phyloP scores from a whole-genome alignment of 768 basidiomycete genomes.

The Calvatia gigantea region DNA sequence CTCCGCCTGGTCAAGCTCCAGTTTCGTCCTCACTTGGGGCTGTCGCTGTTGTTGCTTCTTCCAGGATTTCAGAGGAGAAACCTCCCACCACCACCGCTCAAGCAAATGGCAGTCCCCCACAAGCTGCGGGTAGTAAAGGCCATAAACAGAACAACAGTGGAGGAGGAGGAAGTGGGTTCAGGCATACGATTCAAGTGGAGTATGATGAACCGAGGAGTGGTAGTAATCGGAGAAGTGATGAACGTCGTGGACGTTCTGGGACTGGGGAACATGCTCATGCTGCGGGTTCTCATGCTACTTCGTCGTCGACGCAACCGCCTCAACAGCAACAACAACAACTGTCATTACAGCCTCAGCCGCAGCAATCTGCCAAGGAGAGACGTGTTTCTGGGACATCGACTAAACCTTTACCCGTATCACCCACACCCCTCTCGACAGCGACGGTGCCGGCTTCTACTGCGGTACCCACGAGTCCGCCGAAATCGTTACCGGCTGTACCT shows the following conservation, averaged over 20 bases:
- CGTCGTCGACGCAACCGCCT: conserved; percentile 11
- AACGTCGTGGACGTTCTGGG: conserved; percentile 13
- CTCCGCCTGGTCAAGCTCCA: conserved; percentile 22
- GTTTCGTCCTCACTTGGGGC: neutral
- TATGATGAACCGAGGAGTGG: conserved; percentile 62
- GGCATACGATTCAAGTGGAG: conserved; percentile 97
- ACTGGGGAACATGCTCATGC: conserved; percentile 26
- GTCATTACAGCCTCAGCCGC: conserved; percentile 2
- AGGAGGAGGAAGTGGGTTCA: conserved; percentile 37
- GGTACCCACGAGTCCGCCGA: conserved; percentile 12
- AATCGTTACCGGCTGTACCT: conserved; percentile 7
- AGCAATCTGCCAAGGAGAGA: conserved; percentile 26
- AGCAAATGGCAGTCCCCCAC: conserved; percentile 5
- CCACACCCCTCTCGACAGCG: neutral
- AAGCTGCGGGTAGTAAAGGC: conserved; percentile 26
- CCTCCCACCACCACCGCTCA: no score
- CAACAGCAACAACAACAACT: conserved; percentile 7
- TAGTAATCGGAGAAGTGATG: conserved; percentile 28
- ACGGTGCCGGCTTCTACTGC: neutral
- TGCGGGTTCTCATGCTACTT: conserved; percentile 24
- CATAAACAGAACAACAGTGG: conserved; percentile 49
- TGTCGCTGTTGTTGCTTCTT: conserved; percentile 18
- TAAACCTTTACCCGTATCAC: conserved; percentile 33
- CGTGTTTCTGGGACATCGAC: conserved; percentile 22
- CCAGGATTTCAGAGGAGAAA: conserved; percentile 15